These are phyloP conservation scores for Hypoxylon sp. DNA, from an alignment of 2,329 filamentous ascomycete genomes.

Conservation along the genomic window DNA sequence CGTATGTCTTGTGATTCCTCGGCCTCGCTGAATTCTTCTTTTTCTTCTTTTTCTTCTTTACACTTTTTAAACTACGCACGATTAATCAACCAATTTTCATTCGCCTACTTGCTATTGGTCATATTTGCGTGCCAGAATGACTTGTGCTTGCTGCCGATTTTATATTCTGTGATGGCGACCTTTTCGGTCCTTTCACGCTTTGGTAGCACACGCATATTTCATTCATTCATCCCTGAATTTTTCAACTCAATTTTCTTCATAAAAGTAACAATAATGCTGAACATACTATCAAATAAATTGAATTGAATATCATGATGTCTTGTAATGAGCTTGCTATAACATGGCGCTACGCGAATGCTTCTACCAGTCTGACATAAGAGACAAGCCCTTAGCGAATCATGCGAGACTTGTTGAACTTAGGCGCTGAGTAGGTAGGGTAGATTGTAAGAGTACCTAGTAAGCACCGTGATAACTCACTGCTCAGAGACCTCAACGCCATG, in stretches of 20 bases:
- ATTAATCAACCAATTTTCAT: slow-evolving; percentile 70
- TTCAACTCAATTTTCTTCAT: not conserved
- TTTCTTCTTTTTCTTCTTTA: slow-evolving; percentile 56
- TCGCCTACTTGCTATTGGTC: slow-evolving; percentile 66
- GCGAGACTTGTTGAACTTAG: too few relatives aligned
- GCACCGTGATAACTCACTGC: not conserved
- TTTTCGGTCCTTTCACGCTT: slow-evolving; percentile 43
- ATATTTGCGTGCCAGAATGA: slow-evolving; percentile 71
- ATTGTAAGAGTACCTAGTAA: too few relatives aligned
- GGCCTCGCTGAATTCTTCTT: slow-evolving; percentile 23
- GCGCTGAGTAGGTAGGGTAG: too few relatives aligned
- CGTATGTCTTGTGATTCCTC: slow-evolving; percentile 6
- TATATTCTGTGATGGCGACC: slow-evolving; percentile 40
- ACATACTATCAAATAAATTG: too few relatives aligned
- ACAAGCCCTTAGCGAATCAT: too few relatives aligned
- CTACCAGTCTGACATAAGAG: too few relatives aligned
- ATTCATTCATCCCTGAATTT: not conserved
- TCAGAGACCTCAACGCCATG: not conserved
- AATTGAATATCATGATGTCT: too few relatives aligned
- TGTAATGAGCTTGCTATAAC: too few relatives aligned
- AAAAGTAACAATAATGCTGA: not conserved
- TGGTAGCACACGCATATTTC: slow-evolving; percentile 50
- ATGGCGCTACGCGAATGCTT: too few relatives aligned
- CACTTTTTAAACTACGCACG: slow-evolving; percentile 62
- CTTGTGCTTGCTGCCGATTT: slow-evolving; percentile 47